phyloP scores from a whole-genome alignment of 2,329 filamentous ascomycete species.

The Elsinoe ampelina region DNA sequence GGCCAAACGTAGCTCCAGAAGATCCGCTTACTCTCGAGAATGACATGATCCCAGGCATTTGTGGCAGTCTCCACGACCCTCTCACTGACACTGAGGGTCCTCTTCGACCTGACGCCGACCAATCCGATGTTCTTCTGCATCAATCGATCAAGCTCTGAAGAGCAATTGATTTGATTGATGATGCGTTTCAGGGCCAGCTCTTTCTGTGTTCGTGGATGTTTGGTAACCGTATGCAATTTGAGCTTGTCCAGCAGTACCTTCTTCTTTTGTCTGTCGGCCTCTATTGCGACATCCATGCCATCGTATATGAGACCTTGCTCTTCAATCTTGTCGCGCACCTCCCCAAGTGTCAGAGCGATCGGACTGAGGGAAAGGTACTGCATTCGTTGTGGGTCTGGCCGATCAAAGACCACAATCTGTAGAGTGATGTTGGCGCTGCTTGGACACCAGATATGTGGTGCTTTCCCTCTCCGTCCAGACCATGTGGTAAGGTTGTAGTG shows the following conservation, averaged over 20 bases:
- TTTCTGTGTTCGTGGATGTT: constrained; percentile 66
- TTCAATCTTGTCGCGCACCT: constrained; percentile 47
- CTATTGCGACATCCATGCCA: constrained; percentile 63
- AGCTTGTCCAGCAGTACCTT: constrained; percentile 72
- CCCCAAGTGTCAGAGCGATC: constrained; percentile 75
- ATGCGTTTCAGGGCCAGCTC: constrained; percentile 73
- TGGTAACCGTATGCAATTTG: constrained; percentile 74
- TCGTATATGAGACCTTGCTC: constrained; percentile 35
- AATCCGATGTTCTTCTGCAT: constrained; percentile 85
- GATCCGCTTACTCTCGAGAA: constrained; percentile 59
- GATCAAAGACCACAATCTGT: constrained; percentile 81
- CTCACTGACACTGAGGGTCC: constrained; percentile 86
- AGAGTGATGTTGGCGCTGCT: constrained; percentile 58
- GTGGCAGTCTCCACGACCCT: constrained; percentile 87
- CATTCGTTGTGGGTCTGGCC: constrained; percentile 79
- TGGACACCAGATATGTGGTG: constrained; percentile 66
- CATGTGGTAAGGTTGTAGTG: constrained; percentile 59
- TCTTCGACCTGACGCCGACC: constrained; percentile 69
- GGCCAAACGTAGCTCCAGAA: constrained; percentile 71
- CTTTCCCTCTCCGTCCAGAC: constrained; percentile 39
- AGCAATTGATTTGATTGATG: constrained; percentile 92
- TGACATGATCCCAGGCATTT: constrained; percentile 67
- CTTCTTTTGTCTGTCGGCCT: constrained; percentile 54
- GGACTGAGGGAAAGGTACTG: constrained; percentile 90
- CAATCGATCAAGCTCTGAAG: constrained; percentile 75